Conservation (phyloP, 345 rosid genomes). For the Heritiera littoralis region DNA sequence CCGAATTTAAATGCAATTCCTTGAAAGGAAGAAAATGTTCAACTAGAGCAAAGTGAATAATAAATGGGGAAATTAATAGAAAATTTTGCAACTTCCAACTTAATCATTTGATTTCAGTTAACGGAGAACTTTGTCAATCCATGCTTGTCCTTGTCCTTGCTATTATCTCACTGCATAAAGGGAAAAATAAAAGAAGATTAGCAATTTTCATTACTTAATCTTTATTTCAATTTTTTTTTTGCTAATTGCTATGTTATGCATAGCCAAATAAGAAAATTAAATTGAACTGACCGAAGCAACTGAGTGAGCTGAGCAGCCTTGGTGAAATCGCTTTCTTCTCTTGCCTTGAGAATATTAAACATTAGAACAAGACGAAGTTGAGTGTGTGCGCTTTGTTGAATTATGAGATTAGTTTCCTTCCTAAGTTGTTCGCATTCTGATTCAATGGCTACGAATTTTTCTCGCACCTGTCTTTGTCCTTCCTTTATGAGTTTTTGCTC, state of each 20-base stretch:
- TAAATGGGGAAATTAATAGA: too few species aligned
- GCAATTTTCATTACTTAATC: background rate
- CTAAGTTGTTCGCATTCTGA: background rate
- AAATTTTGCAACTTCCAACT: too few species aligned
- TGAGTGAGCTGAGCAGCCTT: constrained; percentile 7
- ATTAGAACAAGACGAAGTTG: background rate
- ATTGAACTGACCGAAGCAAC: constrained; percentile 5
- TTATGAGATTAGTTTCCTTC: background rate
- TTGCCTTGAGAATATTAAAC: background rate
- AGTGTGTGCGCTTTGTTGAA: background rate
- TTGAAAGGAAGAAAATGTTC: too few species aligned
- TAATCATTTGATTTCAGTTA: too few species aligned
- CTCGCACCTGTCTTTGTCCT: background rate
- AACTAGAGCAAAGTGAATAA: too few species aligned
- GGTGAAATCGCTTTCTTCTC: background rate
- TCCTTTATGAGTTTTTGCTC: too few species aligned
- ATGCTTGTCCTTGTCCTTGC: background rate
- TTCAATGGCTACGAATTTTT: background rate
- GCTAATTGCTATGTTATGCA: too few species aligned
- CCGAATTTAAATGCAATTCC: too few species aligned
- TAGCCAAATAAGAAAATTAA: background rate
- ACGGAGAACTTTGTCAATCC: too few species aligned
- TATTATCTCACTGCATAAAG: background rate
- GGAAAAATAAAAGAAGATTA: background rate
- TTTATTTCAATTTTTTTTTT: too few species aligned